A percentile compares a stretch with the other conserved stretches of the same genome.
phyloP scores from a whole-genome alignment of 371 early-diverging fungal species.

The Apophysomyces trapeziformis region DNA sequence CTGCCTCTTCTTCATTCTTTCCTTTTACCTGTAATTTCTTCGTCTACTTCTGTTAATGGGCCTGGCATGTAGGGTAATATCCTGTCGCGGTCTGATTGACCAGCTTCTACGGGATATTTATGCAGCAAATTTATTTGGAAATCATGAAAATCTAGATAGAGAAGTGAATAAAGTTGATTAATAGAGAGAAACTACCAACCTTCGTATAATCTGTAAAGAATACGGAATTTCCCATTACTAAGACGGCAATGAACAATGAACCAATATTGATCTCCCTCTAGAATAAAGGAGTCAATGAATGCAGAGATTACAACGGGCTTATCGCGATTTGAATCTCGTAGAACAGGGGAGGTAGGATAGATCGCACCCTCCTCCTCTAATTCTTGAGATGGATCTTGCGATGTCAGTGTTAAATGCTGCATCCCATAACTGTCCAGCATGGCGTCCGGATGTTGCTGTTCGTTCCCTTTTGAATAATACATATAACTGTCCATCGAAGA shows the following conservation, averaged over 20 bases:
- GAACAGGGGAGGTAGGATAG: background rate
- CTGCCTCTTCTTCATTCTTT: background rate
- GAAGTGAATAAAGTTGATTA: background rate
- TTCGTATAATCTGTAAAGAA: constrained; percentile 76
- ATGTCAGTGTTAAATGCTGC: constrained; percentile 12
- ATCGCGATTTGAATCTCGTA: constrained; percentile 2
- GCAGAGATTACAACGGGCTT: constrained; percentile 47
- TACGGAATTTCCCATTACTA: constrained; percentile 55
- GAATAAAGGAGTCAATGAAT: constrained; percentile 62
- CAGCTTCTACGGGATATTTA: constrained; percentile 77
- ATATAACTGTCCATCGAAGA: background rate
- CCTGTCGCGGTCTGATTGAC: constrained; percentile 66
- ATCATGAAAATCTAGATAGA: constrained; percentile 68
- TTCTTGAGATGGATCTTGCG: background rate
- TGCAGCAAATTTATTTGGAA: constrained; percentile 78
- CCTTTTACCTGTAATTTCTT: constrained; percentile 34
- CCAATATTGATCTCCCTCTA: constrained; percentile 70
- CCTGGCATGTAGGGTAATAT: constrained; percentile 83
- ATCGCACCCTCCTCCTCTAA: background rate
- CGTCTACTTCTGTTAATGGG: constrained; percentile 57
- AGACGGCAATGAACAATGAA: constrained; percentile 70
- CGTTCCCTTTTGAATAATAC: background rate
- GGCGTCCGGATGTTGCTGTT: constrained; percentile 18
- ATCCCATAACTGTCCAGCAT: constrained; percentile 30
- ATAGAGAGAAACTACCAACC: constrained; percentile 16